A percentile compares a stretch with the other conserved stretches of the same genome.
These are phyloP conservation scores for Pleurozium schreberi DNA, from an alignment of 225 moss, liverwort and hornwort species.

Conservation along the genomic window DNA sequence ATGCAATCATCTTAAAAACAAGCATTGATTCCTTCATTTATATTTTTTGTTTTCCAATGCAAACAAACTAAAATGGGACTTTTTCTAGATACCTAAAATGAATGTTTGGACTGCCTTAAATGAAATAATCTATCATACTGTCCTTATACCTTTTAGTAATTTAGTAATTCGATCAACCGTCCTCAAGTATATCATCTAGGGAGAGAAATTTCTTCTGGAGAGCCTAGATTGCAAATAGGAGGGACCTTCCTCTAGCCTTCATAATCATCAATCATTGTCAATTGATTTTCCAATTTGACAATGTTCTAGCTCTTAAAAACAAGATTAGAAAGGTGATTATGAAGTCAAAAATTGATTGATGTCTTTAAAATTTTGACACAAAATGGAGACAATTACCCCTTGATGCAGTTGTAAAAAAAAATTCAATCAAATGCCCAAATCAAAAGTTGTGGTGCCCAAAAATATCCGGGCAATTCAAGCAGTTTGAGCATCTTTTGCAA, in stretches of 20 bases:
- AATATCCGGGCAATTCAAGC: too few relatives aligned
- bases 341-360: background rate
- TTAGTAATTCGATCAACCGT: background rate
- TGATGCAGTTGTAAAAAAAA: too few relatives aligned
- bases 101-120: rapidly evolving
- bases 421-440: too few relatives aligned
- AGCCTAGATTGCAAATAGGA: rapidly evolving
- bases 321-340: background rate
- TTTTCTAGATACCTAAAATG: background rate
- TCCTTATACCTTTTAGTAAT: background rate
- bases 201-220: background rate
- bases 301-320: background rate
- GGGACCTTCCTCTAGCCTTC: background rate
- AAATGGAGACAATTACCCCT: too few relatives aligned
- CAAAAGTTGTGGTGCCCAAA: too few relatives aligned
- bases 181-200: background rate
- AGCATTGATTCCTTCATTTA: background rate
- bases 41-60: background rate
- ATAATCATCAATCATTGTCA: background rate
- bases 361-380: background rate
- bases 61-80: background rate
- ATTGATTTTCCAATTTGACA: background rate
- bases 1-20: too few relatives aligned
- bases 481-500: too few relatives aligned
- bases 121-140: background rate